These are phyloP conservation scores for Gaeumannomyces tritici DNA, from an alignment of 2,329 filamentous ascomycete species.

Conservation along the genomic window DNA sequence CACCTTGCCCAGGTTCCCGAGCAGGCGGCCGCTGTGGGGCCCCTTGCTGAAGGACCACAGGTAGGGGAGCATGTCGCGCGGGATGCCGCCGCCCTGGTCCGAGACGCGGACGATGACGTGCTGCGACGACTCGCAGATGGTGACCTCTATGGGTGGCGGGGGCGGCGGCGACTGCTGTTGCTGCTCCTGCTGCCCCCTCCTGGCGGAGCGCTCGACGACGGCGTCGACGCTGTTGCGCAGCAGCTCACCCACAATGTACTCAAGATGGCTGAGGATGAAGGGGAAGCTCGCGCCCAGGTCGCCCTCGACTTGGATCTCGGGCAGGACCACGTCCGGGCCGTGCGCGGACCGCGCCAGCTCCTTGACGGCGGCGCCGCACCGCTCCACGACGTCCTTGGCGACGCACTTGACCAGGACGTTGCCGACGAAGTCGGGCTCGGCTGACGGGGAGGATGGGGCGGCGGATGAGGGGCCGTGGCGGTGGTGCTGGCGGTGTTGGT, in stretches of 20 bases:
- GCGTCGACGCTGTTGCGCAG: slow-evolving; percentile 92
- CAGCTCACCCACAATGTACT: slow-evolving; percentile 95
- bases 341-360: slow-evolving; percentile 68
- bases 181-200: no score
- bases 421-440: slow-evolving; percentile 68
- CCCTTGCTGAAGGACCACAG: slow-evolving; percentile 98
- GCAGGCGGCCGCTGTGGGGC: slow-evolving; percentile 62
- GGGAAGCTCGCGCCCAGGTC: slow-evolving; percentile 88
- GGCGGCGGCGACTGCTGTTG: no score
- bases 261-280: slow-evolving; percentile 89
- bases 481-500: background rate
- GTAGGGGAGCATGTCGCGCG: slow-evolving; percentile 73
- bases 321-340: slow-evolving; percentile 60
- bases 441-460: background rate
- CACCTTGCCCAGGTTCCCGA: slow-evolving; percentile 80
- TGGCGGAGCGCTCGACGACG: slow-evolving; percentile 64
- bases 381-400: slow-evolving; percentile 78
- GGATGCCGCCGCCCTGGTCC: slow-evolving; percentile 88
- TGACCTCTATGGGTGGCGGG: slow-evolving; percentile 82
- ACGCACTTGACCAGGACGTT: slow-evolving; percentile 93
- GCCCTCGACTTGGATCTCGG: slow-evolving; percentile 73
- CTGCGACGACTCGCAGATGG: slow-evolving; percentile 87
- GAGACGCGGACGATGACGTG: slow-evolving; percentile 96
- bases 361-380: slow-evolving; percentile 68
- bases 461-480: background rate